Evolutionary conservation across 2,329 filamentous ascomycete species (phyloP).

Genomic region (Exophiala sp.): DNA sequence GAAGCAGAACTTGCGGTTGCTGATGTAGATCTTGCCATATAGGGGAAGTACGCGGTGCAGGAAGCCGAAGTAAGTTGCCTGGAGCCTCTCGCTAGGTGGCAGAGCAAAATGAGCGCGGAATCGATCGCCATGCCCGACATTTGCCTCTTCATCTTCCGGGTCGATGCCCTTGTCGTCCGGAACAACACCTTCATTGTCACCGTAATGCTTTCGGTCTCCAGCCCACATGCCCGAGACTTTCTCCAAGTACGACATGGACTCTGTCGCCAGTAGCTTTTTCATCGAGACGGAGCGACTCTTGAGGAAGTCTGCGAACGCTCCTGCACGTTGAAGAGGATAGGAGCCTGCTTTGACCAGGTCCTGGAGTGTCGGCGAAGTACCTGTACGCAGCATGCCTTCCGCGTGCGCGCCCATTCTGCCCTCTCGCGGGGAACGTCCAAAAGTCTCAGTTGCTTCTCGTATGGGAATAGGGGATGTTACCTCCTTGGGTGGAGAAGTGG

Average conservation of each 20-base stretch:
- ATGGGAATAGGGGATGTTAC: constrained; percentile 15
- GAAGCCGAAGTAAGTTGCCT: constrained; percentile 88
- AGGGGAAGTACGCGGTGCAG: constrained; percentile 85
- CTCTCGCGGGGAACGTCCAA: constrained; percentile 2
- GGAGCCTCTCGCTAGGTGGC: constrained; percentile 75
- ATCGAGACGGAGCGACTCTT: constrained; percentile 75
- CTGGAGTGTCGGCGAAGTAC: constrained; percentile 51
- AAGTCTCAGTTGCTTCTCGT: constrained; percentile 3
- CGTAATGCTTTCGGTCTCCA: constrained; percentile 85
- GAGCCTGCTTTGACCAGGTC: constrained; percentile 60
- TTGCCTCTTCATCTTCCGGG: constrained; percentile 54
- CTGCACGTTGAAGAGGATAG: constrained; percentile 79
- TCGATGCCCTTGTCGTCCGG: constrained; percentile 62
- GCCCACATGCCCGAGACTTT: constrained; percentile 98
- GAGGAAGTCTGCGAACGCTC: constrained; percentile 77
- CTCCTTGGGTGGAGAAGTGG: constrained; percentile 19
- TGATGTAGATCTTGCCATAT: constrained; percentile 95
- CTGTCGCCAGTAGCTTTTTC: constrained; percentile 76
- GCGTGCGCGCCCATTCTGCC: constrained; percentile 3
- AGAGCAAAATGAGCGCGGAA: constrained; percentile 89
- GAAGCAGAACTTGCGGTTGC: constrained; percentile 84
- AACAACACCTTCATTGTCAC: constrained; percentile 63
- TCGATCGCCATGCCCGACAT: constrained; percentile 57
- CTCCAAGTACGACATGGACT: constrained; percentile 94
- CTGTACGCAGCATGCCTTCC: constrained; percentile 4